Evolutionary conservation across 2,329 filamentous ascomycete genomes (phyloP), one percentile per base, ranked within the genome.

Genomic region (Tolypocladium ovalisporum): DNA sequence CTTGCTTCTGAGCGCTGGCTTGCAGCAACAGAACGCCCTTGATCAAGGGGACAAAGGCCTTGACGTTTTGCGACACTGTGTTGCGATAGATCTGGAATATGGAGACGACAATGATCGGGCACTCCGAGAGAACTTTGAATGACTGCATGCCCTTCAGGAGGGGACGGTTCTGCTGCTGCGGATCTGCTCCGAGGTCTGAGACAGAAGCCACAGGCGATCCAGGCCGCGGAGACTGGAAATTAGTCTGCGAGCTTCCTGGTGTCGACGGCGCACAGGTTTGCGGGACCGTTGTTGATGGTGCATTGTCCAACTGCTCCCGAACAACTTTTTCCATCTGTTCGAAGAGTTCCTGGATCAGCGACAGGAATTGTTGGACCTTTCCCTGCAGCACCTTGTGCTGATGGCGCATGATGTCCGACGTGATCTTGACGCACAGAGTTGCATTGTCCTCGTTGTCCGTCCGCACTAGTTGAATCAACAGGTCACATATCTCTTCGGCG

Each of bases 361-460:
- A 86, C 59, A 99, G 76, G 71, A 99, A 99, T 2, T 85, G 82
- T 71, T 97, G 93, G 4, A 97, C 92, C 69, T 89, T 91, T 58
- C 83, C 80, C 47, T 74, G 72, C 9, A 97, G 84, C 32, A 87
- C 85, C 74, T 93, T 95, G 58, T 87, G 84, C 72, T 97, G 93
- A 68, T 96, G 90, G 54, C 94, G 86, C 80, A 96, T 90, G 62
- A 97, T 87, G 69, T 99, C 94, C 77, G 96, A 97, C 55, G 96
- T 90, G 17, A 93, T 96, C 78, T 99, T 99, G 75, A 99, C 90
- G 70, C 93, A 97, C 61, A 99, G 77, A n/a, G 95, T 90, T 2
- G 93, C 94, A 79, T 99, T 99, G 62, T 99, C 94, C 74, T 99
- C 94, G 66, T 99, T 99, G 73, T 99, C 94, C 47, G 85, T 87